Evolutionary conservation across 2,329 filamentous ascomycete species (phyloP).

Genomic region (Scleromitrula shiraiana): DNA sequence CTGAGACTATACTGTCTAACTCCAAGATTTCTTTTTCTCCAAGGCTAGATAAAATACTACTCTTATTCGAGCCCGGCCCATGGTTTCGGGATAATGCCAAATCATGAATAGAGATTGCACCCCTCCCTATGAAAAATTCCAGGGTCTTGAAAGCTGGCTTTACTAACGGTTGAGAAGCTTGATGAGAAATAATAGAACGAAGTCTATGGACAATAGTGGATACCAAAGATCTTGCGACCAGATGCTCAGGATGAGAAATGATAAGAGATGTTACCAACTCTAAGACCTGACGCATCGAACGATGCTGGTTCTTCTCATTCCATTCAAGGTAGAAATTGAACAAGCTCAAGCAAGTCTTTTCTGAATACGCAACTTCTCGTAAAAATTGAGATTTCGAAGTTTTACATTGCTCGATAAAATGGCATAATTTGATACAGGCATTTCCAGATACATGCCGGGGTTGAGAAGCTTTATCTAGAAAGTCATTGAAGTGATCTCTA

Average conservation of each 20-base stretch:
- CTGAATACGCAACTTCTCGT: constrained; percentile 43
- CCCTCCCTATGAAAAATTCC: constrained; percentile 57
- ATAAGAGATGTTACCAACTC: constrained; percentile 48
- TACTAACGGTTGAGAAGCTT: constrained; percentile 53
- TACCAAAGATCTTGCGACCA: constrained; percentile 37
- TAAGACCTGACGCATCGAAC: constrained; percentile 54
- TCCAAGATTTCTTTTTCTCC: not conserved
- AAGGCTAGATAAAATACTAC: not conserved
- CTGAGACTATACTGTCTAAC: constrained; percentile 42
- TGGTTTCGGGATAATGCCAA: constrained; percentile 11
- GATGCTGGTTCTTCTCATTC: constrained; percentile 58
- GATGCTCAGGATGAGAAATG: constrained; percentile 39
- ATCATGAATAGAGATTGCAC: constrained; percentile 37
- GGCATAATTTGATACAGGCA: constrained; percentile 51
- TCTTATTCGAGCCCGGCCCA: not conserved
- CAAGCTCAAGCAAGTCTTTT: constrained; percentile 39
- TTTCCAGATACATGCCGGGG: constrained; percentile 49
- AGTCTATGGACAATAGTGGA: constrained; percentile 42
- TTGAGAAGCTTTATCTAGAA: constrained; percentile 31
- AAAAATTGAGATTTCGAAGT: constrained; percentile 40
- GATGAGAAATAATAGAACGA: constrained; percentile 50
- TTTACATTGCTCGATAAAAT: constrained; percentile 52
- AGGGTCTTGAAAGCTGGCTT: constrained; percentile 64
- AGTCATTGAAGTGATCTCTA: constrained; percentile 15
- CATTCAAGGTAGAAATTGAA: constrained; percentile 59